phyloP scores from a whole-genome alignment of 1,139 yeast genomes.

The Spencermartinsiella ligniputridi region DNA sequence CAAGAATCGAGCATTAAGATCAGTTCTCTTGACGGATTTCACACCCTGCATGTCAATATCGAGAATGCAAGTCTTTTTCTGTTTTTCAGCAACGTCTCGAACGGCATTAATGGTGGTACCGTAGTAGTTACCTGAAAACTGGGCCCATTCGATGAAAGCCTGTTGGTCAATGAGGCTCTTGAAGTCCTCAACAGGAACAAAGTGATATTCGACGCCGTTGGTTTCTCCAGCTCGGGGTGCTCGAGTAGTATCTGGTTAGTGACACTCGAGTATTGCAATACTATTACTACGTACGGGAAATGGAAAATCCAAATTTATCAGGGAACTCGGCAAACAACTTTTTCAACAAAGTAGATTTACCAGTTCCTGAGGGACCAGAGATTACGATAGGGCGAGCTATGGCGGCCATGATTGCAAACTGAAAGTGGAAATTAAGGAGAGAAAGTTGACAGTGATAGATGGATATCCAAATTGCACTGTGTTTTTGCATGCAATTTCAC shows the following conservation, averaged over 20 bases:
- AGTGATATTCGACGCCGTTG: conserved; percentile 86
- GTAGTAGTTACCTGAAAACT: conserved; percentile 94
- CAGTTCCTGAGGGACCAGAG: conserved; percentile 95
- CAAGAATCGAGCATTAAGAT: conserved; percentile 76
- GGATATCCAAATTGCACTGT: too few species aligned
- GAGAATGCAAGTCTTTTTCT: conserved; percentile 67
- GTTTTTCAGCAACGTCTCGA: conserved; percentile 56
- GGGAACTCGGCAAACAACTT: conserved; percentile 89
- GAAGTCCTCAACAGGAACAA: conserved; percentile 74
- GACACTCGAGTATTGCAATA: background rate
- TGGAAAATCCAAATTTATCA: conserved; percentile 83
- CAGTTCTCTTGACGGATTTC: conserved; percentile 77
- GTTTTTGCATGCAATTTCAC: too few species aligned
- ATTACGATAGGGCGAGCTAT: conserved; percentile 81
- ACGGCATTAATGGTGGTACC: conserved; percentile 91
- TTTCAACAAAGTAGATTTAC: conserved; percentile 90
- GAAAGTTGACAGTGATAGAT: too few species aligned
- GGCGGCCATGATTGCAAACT: background rate
- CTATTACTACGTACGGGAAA: conserved; percentile 45
- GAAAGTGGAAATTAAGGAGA: too few species aligned
- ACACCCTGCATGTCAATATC: conserved; percentile 99
- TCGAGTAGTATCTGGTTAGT: conserved; percentile 75
- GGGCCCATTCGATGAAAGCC: conserved; percentile 95
- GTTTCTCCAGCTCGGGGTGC: conserved; percentile 87
- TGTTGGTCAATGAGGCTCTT: conserved; percentile 64